phyloP scores from a whole-genome alignment of 768 basidiomycete genomes.

The Coprinopsis sp. region DNA sequence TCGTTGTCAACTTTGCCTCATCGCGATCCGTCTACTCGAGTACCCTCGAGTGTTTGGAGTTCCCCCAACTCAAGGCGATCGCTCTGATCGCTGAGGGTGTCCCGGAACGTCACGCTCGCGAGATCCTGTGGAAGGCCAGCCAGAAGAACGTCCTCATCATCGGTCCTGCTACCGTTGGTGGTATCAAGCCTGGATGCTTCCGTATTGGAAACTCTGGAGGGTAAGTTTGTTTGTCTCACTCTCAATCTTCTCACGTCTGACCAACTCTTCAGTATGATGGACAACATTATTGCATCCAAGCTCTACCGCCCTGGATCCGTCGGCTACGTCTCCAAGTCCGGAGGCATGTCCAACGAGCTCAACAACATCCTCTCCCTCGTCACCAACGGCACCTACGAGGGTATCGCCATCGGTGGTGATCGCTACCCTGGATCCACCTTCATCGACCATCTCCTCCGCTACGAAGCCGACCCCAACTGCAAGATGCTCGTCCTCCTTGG shows the following conservation, averaged over 20 bases:
- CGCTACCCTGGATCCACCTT: conserved; percentile 98
- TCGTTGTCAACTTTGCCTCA: conserved; percentile 97
- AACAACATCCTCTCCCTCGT: conserved; percentile 98
- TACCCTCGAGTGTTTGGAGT: conserved; percentile 85
- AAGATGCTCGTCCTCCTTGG: conserved; percentile 99
- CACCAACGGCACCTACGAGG: conserved; percentile 99
- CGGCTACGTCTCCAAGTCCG: conserved; percentile 99
- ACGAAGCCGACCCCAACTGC: conserved; percentile 95
- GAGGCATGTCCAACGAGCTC: conserved; percentile 99
- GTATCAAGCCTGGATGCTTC: conserved; percentile 99
- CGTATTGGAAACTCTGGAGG: conserved; percentile 99
- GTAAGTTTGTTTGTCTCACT: conserved; percentile 35
- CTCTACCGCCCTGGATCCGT: conserved; percentile 97
- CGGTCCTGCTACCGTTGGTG: conserved; percentile 97
- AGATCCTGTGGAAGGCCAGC: conserved; percentile 87
- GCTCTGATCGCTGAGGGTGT: conserved; percentile 99
- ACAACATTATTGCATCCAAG: conserved; percentile 98
- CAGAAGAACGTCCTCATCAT: conserved; percentile 84
- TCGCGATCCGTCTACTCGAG: conserved; percentile 92
- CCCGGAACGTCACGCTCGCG: conserved; percentile 93
- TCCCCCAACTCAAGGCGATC: conserved; percentile 52
- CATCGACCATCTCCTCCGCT: conserved; percentile 97
- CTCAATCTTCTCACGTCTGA: conserved; percentile 2
- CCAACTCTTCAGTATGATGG: conserved; percentile 78
- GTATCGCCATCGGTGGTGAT: conserved; percentile 99